Evolutionary conservation across 2,329 filamentous ascomycete species (phyloP).

Genomic region (Endocalyx cinctus): DNA sequence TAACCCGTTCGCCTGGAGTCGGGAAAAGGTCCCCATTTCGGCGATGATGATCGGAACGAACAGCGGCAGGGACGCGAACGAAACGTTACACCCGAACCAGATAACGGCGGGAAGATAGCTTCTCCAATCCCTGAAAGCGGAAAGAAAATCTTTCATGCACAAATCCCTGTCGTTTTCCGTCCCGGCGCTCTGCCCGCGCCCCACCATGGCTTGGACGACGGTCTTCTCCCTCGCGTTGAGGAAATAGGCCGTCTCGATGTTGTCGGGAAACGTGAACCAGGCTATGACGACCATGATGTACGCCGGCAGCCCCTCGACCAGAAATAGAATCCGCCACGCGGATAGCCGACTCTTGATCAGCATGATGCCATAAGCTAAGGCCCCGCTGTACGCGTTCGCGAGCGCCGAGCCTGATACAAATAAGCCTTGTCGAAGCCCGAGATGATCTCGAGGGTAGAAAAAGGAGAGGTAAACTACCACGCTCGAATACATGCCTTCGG

Average conservation of each 20-base stretch:
- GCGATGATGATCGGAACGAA: slow-evolving; percentile 29
- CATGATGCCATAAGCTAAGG: slow-evolving; percentile 33
- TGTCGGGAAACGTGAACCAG: slow-evolving; percentile 39
- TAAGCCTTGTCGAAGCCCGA: slow-evolving; percentile 79
- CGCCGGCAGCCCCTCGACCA: slow-evolving; percentile 39
- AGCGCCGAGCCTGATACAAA: slow-evolving; percentile 74
- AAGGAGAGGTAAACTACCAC: slow-evolving; percentile 62
- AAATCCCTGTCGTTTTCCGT: slow-evolving; percentile 13
- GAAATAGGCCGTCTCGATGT: slow-evolving; percentile 15
- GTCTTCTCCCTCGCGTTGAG: slow-evolving; percentile 32
- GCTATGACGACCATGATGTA: slow-evolving; percentile 34
- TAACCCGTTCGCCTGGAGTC: slow-evolving; percentile 31
- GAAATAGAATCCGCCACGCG: slow-evolving; percentile 40
- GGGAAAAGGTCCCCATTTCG: slow-evolving; percentile 29
- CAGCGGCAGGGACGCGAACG: slow-evolving; percentile 25
- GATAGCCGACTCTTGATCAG: slow-evolving; percentile 21
- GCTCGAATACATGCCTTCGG: slow-evolving; percentile 62
- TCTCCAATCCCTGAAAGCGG: slow-evolving; percentile 17
- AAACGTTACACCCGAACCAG: slow-evolving; percentile 27
- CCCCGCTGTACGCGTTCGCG: no score
- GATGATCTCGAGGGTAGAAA: no score
- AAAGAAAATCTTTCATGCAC: slow-evolving; percentile 11
- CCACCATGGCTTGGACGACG: slow-evolving; percentile 13
- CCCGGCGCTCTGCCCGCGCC: slow-evolving; percentile 15
- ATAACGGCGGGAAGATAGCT: slow-evolving; percentile 32